These are phyloP conservation scores for Thuja plicata DNA, from an alignment of 83 land plant genomes.

Conservation along the genomic window DNA sequence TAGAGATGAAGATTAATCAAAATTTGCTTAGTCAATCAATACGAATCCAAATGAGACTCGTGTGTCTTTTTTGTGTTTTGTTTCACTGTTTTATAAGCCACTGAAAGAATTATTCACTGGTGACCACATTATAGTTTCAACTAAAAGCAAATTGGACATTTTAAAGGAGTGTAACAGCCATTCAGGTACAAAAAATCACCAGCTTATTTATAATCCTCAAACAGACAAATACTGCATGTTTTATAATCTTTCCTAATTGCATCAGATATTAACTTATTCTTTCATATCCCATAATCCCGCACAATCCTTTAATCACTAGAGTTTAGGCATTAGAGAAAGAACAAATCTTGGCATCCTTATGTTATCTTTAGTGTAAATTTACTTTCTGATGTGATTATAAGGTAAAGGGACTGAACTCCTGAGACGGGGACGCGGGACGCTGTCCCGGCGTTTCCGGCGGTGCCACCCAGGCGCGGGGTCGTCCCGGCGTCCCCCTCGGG, in stretches of 20 bases:
- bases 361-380: too few species aligned
- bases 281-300: too few species aligned
- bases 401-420: too few species aligned
- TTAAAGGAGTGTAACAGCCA: constrained; percentile 22
- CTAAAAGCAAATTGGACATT: constrained; percentile 21
- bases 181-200: constrained; percentile 22
- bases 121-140: constrained; percentile 25
- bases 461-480: too few species aligned
- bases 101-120: constrained; percentile 47
- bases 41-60: not conserved
- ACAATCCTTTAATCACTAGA: too few species aligned
- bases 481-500: too few species aligned
- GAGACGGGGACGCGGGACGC: too few species aligned
- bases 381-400: too few species aligned
- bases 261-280: not conserved
- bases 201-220: not conserved
- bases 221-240: not conserved
- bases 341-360: too few species aligned
- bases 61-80: not conserved
- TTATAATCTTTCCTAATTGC: not conserved
- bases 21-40: not conserved
- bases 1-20: not conserved
- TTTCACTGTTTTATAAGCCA: constrained; percentile 41
- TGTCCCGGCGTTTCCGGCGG: too few species aligned
- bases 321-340: too few species aligned